Conservation (phyloP, 2,329 filamentous ascomycete species). For the Tolypocladium tropicale region DNA sequence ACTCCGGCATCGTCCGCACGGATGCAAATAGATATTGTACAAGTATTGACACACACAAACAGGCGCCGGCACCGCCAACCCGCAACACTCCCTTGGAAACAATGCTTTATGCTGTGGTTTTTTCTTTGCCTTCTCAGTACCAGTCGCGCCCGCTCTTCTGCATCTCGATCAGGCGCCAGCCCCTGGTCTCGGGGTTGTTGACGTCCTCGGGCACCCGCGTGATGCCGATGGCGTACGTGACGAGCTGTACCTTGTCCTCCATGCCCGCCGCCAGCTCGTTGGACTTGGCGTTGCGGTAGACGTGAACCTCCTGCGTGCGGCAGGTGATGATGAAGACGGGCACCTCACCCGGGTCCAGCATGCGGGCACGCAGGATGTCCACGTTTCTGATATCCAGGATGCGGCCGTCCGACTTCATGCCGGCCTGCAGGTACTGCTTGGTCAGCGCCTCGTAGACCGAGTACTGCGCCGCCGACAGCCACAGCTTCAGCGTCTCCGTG, state of each 20-base stretch:
- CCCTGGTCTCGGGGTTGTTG: constrained; percentile 90
- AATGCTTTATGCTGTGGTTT: too few species aligned
- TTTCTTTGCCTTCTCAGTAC: constrained; percentile 29
- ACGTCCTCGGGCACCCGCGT: constrained; percentile 92
- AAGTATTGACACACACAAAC: neutral
- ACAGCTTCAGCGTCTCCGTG: constrained; percentile 78
- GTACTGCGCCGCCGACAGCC: constrained; percentile 93
- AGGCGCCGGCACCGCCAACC: neutral
- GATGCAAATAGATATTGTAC: neutral
- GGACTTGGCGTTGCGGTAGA: constrained; percentile 87
- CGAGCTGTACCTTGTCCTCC: constrained; percentile 97
- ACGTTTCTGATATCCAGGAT: constrained; percentile 94
- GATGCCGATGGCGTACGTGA: constrained; percentile 95
- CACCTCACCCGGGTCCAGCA: constrained; percentile 76
- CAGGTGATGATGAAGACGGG: constrained; percentile 97
- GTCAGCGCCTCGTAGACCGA: constrained; percentile 95
- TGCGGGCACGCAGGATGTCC: constrained; percentile 71
- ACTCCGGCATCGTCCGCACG: constrained; percentile 9
- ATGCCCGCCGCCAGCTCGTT: constrained; percentile 87
- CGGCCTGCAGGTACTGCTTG: constrained; percentile 88
- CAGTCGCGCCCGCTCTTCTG: constrained; percentile 96
- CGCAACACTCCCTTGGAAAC: neutral
- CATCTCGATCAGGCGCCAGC: constrained; percentile 95
- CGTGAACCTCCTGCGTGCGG: constrained; percentile 93
- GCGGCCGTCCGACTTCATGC: constrained; percentile 86